These are phyloP conservation scores for Acer campestre DNA, from an alignment of 345 rosid genomes.

Conservation along the genomic window DNA sequence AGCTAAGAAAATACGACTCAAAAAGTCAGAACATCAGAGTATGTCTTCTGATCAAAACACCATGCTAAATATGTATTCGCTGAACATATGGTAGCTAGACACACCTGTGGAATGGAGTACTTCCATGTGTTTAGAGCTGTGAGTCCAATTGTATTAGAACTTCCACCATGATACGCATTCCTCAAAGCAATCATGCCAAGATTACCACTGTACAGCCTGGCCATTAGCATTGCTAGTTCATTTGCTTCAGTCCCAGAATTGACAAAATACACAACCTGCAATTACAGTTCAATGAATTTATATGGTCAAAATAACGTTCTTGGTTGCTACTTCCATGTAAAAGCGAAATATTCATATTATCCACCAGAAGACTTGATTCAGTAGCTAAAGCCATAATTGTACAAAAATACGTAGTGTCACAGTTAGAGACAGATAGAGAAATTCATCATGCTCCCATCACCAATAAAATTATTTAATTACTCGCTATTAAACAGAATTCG, in stretches of 20 bases:
- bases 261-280: conserved; percentile 92
- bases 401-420: neutral
- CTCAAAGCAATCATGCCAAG: conserved; percentile 85
- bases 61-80: neutral
- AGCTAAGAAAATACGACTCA: neutral
- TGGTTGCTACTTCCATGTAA: neutral
- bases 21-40: neutral
- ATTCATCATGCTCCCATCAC: neutral
- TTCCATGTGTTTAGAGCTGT: conserved; percentile 94
- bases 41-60: neutral
- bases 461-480: neutral
- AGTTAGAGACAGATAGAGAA: neutral
- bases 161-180: conserved; percentile 98
- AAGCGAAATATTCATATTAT: neutral
- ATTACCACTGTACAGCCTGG: conserved; percentile 71
- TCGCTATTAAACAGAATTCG: neutral
- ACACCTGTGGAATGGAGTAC: conserved; percentile 90
- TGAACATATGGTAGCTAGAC: neutral
- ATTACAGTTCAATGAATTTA: conserved; percentile 16
- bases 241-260: conserved; percentile 97
- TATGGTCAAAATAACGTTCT: neutral
- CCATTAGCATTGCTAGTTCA: conserved; percentile 95
- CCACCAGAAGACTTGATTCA: neutral
- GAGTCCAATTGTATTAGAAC: conserved; percentile 83
- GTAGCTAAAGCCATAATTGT: too few species aligned